Evolutionary conservation across 148 eudicot genomes (phyloP).

Genomic region (Oxyria digyna): DNA sequence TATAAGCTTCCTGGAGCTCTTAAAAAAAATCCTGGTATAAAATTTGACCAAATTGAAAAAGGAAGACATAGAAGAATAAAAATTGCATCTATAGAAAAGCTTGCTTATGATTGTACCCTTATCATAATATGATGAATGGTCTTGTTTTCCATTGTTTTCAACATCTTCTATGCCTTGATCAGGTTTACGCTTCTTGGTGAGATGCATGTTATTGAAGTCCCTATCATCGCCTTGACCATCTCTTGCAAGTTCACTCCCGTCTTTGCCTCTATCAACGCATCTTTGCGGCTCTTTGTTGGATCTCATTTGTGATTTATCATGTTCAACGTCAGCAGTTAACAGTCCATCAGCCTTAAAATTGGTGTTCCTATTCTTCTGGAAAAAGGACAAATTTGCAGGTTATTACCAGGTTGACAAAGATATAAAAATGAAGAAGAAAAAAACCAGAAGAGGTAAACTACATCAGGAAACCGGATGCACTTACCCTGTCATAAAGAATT

Average conservation of each 20-base stretch:
- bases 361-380: constrained; percentile 20
- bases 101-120: constrained; percentile 15
- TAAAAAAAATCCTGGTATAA: not conserved
- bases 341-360: constrained; percentile 20
- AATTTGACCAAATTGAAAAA: not conserved
- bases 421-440: too few species aligned
- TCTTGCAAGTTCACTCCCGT: constrained; percentile 19
- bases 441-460: not conserved
- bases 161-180: constrained; percentile 20
- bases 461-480: not conserved
- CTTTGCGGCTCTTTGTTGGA: constrained; percentile 19
- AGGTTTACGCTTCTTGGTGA: constrained; percentile 20
- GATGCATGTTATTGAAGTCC: constrained; percentile 11
- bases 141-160: constrained; percentile 14
- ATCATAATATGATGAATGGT: constrained; percentile 18
- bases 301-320: constrained; percentile 19
- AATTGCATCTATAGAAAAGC: constrained; percentile 3
- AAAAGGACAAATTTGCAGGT: not conserved
- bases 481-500: constrained; percentile 34
- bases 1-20: not conserved
- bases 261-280: constrained; percentile 23
- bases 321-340: constrained; percentile 15
- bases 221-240: constrained; percentile 23
- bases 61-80: not conserved
- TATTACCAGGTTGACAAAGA: not conserved